These are phyloP conservation scores for Chimonanthus salicifolius DNA, from an alignment of 164 flowering plant genomes.

Conservation along the genomic window DNA sequence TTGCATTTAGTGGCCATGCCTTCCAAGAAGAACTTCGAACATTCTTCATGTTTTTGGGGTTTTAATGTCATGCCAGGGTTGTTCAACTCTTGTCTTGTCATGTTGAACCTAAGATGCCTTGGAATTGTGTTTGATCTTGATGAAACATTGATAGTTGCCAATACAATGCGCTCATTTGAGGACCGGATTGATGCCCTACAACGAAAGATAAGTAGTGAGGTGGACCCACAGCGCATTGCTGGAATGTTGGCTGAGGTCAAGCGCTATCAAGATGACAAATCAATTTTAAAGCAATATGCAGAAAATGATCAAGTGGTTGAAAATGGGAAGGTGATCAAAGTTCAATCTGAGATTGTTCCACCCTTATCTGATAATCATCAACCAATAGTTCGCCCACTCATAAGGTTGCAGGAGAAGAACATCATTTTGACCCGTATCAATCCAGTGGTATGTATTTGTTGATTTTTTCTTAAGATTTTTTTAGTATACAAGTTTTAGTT, in stretches of 20 bases:
- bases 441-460: conserved; percentile 57
- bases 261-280: conserved; percentile 91
- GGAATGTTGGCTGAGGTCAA: conserved; percentile 86
- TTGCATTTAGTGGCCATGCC: conserved; percentile 95
- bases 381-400: conserved; percentile 75
- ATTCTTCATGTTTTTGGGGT: conserved; percentile 87
- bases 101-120: conserved; percentile 96
- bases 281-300: conserved; percentile 76
- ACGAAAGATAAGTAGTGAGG: conserved; percentile 67
- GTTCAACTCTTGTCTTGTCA: conserved; percentile 76
- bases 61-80: conserved; percentile 62
- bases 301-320: conserved; percentile 94
- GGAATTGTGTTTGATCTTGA: conserved; percentile 99
- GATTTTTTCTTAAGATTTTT: neutral
- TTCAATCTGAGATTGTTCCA: conserved; percentile 81
- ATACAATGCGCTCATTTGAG: conserved; percentile 99
- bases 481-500: neutral
- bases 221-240: conserved; percentile 68
- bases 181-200: conserved; percentile 91
- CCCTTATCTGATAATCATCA: conserved; percentile 82
- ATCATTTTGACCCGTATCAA: conserved; percentile 94
- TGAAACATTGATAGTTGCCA: conserved; percentile 95
- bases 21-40: conserved; percentile 47
- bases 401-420: conserved; percentile 82
- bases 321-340: conserved; percentile 68